phyloP scores from a whole-genome alignment of 495 filamentous ascomycete genomes.

The Elasticomyces elasticus region DNA sequence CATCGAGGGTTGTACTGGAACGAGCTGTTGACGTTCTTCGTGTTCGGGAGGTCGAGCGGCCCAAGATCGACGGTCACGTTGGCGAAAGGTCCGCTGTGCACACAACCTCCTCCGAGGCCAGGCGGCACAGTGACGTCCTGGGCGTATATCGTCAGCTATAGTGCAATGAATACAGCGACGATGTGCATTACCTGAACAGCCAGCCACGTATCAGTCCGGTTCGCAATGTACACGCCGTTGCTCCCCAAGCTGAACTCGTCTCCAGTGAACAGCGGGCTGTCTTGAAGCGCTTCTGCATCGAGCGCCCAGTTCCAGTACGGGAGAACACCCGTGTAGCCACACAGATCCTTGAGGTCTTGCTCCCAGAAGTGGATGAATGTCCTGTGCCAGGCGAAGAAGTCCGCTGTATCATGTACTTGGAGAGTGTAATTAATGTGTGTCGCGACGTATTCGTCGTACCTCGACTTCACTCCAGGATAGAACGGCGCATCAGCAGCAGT shows the following conservation, averaged over 20 bases:
- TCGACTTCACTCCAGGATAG: slow-evolving; percentile 39
- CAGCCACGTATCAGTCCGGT: slow-evolving; percentile 16
- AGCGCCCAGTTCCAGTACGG: slow-evolving; percentile 47
- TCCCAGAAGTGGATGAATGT: slow-evolving; percentile 56
- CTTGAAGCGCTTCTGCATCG: slow-evolving; percentile 28
- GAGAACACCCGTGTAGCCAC: slow-evolving; percentile 52
- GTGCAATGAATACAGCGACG: neutral
- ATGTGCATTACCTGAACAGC: neutral
- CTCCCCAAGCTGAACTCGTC: slow-evolving; percentile 35
- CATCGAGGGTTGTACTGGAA: slow-evolving; percentile 50
- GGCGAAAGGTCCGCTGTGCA: slow-evolving; percentile 22
- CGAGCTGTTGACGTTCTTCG: slow-evolving; percentile 6
- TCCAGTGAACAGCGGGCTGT: slow-evolving; percentile 39
- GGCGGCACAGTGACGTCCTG: slow-evolving; percentile 20
- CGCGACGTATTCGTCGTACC: slow-evolving; percentile 63
- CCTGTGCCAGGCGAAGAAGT: slow-evolving; percentile 63
- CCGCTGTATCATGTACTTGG: slow-evolving; percentile 51
- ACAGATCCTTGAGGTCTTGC: slow-evolving; percentile 55
- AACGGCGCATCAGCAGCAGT: slow-evolving; percentile 4
- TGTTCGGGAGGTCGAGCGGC: slow-evolving; percentile 20
- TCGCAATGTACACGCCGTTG: slow-evolving; percentile 37
- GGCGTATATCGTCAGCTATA: neutral
- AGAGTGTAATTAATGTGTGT: slow-evolving; percentile 56
- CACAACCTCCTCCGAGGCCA: slow-evolving; percentile 27
- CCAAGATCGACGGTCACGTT: slow-evolving; percentile 25